These are phyloP conservation scores for Avicennia marina DNA, from an alignment of 257 asterid genomes.

Conservation along the genomic window DNA sequence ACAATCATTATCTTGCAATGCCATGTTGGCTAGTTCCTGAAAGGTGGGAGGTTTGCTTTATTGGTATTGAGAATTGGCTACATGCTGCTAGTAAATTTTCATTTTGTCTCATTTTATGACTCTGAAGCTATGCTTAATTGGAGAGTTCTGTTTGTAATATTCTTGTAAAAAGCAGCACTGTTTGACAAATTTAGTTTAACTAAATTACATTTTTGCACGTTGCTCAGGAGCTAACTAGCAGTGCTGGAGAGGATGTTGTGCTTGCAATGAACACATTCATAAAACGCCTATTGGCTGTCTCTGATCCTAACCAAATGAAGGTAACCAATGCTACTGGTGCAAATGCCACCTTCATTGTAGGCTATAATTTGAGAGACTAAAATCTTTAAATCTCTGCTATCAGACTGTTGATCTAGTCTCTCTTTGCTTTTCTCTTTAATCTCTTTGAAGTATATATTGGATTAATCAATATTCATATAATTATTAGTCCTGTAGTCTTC, in stretches of 20 bases:
- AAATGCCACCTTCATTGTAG: not conserved
- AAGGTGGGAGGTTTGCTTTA: constrained; percentile 1
- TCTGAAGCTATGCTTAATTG: constrained; percentile 3
- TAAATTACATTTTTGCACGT: constrained; percentile 14
- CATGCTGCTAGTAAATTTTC: not conserved
- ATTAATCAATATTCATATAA: not conserved
- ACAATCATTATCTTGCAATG: not conserved
- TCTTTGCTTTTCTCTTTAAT: not conserved
- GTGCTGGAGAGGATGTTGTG: constrained; percentile 91
- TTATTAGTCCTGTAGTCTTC: constrained; percentile 5
- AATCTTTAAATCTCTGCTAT: too few species aligned
- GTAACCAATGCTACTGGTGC: constrained; percentile 27
- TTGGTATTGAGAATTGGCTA: not conserved
- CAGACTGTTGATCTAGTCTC: too few species aligned
- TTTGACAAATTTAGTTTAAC: constrained; percentile 2
- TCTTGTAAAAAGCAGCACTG: not conserved
- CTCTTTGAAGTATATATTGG: not conserved
- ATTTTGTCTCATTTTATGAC: constrained; percentile 3
- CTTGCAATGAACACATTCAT: constrained; percentile 93
- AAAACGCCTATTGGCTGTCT: constrained; percentile 80
- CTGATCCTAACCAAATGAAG: constrained; percentile 96
- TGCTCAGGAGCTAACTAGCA: constrained; percentile 84
- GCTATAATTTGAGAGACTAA: too few species aligned
- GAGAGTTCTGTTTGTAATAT: not conserved
- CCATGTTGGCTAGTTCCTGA: constrained; percentile 15